Conservation (phyloP, 83 land plant genomes). For the Larix sibirica region DNA sequence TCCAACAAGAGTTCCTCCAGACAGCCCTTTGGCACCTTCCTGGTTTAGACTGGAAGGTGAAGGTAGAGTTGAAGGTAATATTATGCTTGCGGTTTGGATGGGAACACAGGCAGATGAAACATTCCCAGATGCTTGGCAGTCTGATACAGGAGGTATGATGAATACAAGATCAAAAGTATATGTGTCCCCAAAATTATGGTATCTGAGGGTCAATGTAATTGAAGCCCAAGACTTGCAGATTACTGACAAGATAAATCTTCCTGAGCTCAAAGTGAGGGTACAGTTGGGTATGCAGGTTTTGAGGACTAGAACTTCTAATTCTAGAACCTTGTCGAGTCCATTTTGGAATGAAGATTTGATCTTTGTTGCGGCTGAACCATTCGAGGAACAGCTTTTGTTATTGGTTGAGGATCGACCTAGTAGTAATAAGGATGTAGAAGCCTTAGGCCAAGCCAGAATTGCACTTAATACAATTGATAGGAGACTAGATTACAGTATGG, state of each 20-base stretch:
- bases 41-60: conserved; percentile 76
- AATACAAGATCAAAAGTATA: conserved; percentile 84
- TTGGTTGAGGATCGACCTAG: conserved; percentile 66
- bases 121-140: conserved; percentile 50
- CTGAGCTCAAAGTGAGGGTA: conserved; percentile 58
- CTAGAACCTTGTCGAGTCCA: conserved; percentile 32
- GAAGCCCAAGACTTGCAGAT: conserved; percentile 84
- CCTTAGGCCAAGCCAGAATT: conserved; percentile 49
- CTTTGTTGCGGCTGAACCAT: conserved; percentile 93
- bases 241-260: conserved; percentile 31
- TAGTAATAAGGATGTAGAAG: conserved; percentile 35
- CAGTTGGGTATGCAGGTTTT: conserved; percentile 65
- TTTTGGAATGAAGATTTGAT: conserved; percentile 88
- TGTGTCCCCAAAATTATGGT: conserved; percentile 94
- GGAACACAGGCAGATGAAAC: conserved; percentile 57
- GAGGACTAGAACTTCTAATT: conserved; percentile 44
- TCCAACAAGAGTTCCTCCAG: conserved; percentile 74
- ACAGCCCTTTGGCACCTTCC: conserved; percentile 73
- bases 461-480: conserved; percentile 46
- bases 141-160: conserved; percentile 46
- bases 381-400: conserved; percentile 70
- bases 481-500: conserved; percentile 63
- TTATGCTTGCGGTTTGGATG: conserved; percentile 56
- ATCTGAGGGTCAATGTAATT: conserved; percentile 70
- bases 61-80: conserved; percentile 29